Base-by-base conservation (phyloP, 2,329 filamentous ascomycete genomes). In the Cryphonectria parasitica region DNA sequence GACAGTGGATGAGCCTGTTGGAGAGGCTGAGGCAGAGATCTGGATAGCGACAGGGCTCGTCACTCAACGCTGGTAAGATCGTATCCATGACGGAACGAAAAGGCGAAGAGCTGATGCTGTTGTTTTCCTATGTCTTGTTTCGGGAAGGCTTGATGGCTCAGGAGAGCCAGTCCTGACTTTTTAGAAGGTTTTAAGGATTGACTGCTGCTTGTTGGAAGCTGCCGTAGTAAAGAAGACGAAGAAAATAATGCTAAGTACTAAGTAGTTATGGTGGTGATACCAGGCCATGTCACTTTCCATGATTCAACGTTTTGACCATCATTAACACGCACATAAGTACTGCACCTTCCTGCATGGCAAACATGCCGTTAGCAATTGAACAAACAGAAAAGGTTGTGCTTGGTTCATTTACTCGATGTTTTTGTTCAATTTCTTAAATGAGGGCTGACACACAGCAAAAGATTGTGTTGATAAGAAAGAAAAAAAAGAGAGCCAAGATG, bases 1-100 rank as follows among this genome's bases (percentile, higher is more conserved):
- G 58, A 13, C 31, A 41, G 39, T 52, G 25, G 39, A 68, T 54
- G 39, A 72, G 69, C 6, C 15, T 65, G 58, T 58, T 58, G 62
- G 71, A 72, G 39, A 72, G 64, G 69, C 69, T 71, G 28, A 72
- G 69, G 45, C 71, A 72, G 41, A 67, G 64, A 39, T 64, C 69
- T 17, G 69, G 49, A 28, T 71, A 66, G 45, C 71, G 68, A 25
- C 22, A n/a, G 1, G 71, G 66, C 13, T 60, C 19, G 41, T 56
- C 49, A 43, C 13, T 39, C 52, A 72, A 63, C 5, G 19, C 34
- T 11, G 71, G 69, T 1, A 64, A 66, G 17, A 34, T 52, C 45
- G 67, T 25, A 17, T 62, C 41, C 41, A 62, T 62, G 41, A 19
- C 22, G 36, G 54, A n/a, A 43, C 7, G 19, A 4, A 19, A 39